Conservation (phyloP, 2,329 filamentous ascomycete species). For the Diaporthe helianthi region DNA sequence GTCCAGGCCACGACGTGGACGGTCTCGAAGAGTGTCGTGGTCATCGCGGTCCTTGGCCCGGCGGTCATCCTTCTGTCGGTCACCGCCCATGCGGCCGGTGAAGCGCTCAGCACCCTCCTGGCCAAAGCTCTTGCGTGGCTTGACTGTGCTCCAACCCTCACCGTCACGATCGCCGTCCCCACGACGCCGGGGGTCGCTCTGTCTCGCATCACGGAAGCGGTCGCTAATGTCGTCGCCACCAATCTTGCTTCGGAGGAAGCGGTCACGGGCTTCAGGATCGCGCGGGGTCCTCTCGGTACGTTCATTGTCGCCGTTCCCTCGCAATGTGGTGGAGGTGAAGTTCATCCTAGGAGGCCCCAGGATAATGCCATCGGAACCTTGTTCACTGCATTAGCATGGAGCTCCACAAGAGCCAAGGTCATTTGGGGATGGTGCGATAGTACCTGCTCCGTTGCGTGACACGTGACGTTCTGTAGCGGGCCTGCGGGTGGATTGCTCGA, state of each 20-base stretch:
- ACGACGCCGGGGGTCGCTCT: conserved; percentile 58
- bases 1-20: conserved; percentile 58
- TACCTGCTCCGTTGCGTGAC: conserved; percentile 65
- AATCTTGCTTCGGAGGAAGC: conserved; percentile 64
- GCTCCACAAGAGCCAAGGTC: background rate
- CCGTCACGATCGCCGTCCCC: conserved; percentile 65
- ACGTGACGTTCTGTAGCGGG: conserved; percentile 59
- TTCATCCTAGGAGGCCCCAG: conserved; percentile 84
- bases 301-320: conserved; percentile 51
- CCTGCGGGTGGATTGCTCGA: conserved; percentile 60
- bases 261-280: conserved; percentile 60
- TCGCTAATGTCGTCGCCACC: conserved; percentile 59
- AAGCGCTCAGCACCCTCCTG: conserved; percentile 76
- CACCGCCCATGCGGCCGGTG: conserved; percentile 67
- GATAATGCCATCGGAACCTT: conserved; percentile 80
- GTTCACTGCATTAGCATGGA: conserved; percentile 38
- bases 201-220: conserved; percentile 56
- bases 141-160: conserved; percentile 78
- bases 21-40: conserved; percentile 59
- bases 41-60: conserved; percentile 62
- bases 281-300: conserved; percentile 62
- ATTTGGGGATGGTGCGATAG: conserved; percentile 39
- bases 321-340: conserved; percentile 77
- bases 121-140: conserved; percentile 76
- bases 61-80: conserved; percentile 51